A percentile compares a stretch with the other conserved stretches of the same genome.
phyloP scores from a whole-genome alignment of 169 alveolate genomes.

The Babesia gibsoni region DNA sequence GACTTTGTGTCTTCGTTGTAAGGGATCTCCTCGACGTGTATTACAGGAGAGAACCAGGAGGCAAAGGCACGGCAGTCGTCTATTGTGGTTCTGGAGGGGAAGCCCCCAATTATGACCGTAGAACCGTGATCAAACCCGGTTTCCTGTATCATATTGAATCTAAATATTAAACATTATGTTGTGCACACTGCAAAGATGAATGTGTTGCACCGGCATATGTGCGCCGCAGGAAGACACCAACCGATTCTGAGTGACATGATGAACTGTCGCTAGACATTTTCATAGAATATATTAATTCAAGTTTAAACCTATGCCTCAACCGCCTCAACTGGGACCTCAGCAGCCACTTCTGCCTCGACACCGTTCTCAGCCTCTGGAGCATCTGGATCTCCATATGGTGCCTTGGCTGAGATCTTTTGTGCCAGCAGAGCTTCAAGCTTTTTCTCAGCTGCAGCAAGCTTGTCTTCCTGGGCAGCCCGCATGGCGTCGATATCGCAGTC shows the following conservation, averaged over 20 bases:
- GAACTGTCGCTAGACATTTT: neutral
- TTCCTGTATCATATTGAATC: constrained; percentile 44
- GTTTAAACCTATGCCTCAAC: neutral
- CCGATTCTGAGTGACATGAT: neutral
- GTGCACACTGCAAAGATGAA: too few species aligned
- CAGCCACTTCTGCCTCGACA: constrained; percentile 1
- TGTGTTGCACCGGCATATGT: neutral
- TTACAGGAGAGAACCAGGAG: constrained; percentile 77
- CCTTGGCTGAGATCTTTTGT: constrained; percentile 2
- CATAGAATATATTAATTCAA: neutral
- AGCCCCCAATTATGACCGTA: constrained; percentile 67
- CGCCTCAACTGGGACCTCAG: too few species aligned
- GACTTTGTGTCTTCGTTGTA: constrained; percentile 30
- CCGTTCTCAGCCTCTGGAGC: neutral
- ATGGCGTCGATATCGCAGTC: constrained; percentile 70
- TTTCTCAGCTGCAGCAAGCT: constrained; percentile 55
- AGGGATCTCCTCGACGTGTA: constrained; percentile 65
- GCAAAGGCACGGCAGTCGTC: constrained; percentile 68
- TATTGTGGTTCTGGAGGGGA: constrained; percentile 57
- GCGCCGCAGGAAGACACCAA: neutral
- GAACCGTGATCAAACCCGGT: constrained; percentile 72
- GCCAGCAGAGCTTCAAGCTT: constrained; percentile 37
- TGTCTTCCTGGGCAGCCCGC: constrained; percentile 56
- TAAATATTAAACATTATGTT: neutral
- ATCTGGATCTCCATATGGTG: neutral